These are phyloP conservation scores for Shiraia sp. DNA, from an alignment of 2,329 filamentous ascomycete species.

Conservation along the genomic window DNA sequence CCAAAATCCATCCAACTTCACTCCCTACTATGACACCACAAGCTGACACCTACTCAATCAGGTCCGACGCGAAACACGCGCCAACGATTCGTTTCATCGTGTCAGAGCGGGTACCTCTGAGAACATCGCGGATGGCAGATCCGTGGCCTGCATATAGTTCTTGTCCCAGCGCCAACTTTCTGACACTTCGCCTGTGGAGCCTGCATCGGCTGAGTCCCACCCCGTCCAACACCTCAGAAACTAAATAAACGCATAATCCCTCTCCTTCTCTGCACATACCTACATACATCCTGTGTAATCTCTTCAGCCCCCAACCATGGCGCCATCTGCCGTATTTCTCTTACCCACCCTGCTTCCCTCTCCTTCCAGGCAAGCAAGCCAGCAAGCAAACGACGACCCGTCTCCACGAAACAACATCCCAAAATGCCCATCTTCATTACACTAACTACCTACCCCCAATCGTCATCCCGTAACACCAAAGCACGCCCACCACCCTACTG, in stretches of 20 bases:
- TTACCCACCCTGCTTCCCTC: not conserved
- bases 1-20: too few relatives aligned
- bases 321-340: not conserved
- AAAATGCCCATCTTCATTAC: not conserved
- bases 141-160: conserved; percentile 3
- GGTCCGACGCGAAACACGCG: conserved; percentile 5
- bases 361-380: not conserved
- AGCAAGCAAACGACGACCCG: not conserved
- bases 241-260: not conserved
- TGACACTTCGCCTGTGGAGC: not conserved
- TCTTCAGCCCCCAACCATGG: not conserved
- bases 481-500: not conserved
- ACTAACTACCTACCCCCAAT: not conserved
- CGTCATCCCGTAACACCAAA: not conserved
- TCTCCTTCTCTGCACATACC: too few relatives aligned
- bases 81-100: conserved; percentile 10
- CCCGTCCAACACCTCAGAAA: not conserved
- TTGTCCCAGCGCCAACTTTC: not conserved
- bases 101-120: conserved; percentile 1
- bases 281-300: too few relatives aligned
- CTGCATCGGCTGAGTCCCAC: conserved; percentile 1
- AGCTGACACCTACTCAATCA: not conserved
- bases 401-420: not conserved
- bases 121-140: conserved; percentile 3
- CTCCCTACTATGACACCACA: too few relatives aligned